phyloP scores from a whole-genome alignment of 1,284 basidiomycete genomes.

The Takashimella koratensis region DNA sequence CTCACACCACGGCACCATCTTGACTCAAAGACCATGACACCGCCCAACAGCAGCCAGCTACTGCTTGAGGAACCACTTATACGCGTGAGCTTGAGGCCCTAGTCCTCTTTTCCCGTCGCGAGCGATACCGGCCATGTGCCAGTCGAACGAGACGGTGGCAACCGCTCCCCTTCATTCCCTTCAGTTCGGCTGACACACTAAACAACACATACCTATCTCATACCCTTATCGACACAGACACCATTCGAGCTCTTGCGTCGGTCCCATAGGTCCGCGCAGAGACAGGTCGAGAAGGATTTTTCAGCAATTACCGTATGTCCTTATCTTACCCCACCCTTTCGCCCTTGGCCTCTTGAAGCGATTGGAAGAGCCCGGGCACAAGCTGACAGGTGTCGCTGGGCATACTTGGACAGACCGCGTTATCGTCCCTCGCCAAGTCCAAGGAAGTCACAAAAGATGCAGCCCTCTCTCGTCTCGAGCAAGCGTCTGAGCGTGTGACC shows the following conservation, averaged over 20 bases:
- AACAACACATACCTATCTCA: constrained; percentile 4
- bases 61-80: constrained; percentile 44
- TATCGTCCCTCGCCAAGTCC: constrained; percentile 10
- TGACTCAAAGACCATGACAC: too few relatives aligned
- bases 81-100: constrained; percentile 24
- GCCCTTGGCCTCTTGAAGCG: too few relatives aligned
- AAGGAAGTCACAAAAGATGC: constrained; percentile 4
- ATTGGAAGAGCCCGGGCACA: too few relatives aligned
- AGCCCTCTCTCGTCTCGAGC: constrained; percentile 31
- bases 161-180: too few relatives aligned
- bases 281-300: constrained; percentile 51
- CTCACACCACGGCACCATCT: not conserved
- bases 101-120: not conserved
- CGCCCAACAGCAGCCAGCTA: constrained; percentile 21
- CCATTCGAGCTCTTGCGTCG: constrained; percentile 49
- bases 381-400: too few relatives aligned
- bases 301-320: constrained; percentile 32
- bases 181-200: too few relatives aligned
- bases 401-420: not conserved
- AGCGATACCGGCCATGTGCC: not conserved
- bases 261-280: constrained; percentile 46
- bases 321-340: not conserved
- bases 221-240: constrained; percentile 27
- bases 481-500: constrained; percentile 34
- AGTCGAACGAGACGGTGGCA: not conserved